Conservation (phyloP, 139 green algal genomes). For the Spirogloea muscicola region DNA sequence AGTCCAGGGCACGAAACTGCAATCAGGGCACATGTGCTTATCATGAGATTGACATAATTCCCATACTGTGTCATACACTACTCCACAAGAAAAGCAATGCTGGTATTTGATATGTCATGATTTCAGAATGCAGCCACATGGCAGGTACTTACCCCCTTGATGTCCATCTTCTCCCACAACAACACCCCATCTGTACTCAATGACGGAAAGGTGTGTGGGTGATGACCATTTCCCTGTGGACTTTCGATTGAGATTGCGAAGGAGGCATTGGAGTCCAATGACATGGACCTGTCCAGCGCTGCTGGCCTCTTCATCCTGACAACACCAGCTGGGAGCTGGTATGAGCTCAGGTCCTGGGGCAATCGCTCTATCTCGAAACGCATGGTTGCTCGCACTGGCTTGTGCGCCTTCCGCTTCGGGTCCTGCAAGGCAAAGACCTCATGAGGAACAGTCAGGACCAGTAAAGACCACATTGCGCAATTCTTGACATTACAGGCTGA, state of each 20-base stretch:
- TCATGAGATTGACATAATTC: too few species aligned
- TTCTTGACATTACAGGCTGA: neutral
- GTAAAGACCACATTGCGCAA: neutral
- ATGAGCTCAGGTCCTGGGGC: constrained; percentile 1
- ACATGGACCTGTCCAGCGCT: too few species aligned
- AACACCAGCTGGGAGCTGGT: neutral
- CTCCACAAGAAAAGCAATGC: neutral
- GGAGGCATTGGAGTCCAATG: too few species aligned
- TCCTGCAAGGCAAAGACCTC: constrained; percentile 21
- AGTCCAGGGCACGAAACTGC: constrained; percentile 44
- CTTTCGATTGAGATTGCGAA: too few species aligned
- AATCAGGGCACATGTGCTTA: neutral
- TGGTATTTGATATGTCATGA: neutral
- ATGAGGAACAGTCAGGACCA: too few species aligned
- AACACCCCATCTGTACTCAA: too few species aligned
- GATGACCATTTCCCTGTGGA: too few species aligned
- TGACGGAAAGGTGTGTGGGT: too few species aligned
- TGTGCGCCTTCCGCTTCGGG: constrained; percentile 43
- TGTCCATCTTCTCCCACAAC: too few species aligned
- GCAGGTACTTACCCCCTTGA: too few species aligned
- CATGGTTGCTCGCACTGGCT: constrained; percentile 40
- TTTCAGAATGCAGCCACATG: neutral
- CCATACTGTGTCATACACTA: too few species aligned
- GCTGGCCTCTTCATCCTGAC: too few species aligned
- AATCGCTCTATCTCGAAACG: constrained; percentile 35